These are phyloP conservation scores for Xylaria sp. DNA, from an alignment of 2,329 filamentous ascomycete species.

Conservation along the genomic window DNA sequence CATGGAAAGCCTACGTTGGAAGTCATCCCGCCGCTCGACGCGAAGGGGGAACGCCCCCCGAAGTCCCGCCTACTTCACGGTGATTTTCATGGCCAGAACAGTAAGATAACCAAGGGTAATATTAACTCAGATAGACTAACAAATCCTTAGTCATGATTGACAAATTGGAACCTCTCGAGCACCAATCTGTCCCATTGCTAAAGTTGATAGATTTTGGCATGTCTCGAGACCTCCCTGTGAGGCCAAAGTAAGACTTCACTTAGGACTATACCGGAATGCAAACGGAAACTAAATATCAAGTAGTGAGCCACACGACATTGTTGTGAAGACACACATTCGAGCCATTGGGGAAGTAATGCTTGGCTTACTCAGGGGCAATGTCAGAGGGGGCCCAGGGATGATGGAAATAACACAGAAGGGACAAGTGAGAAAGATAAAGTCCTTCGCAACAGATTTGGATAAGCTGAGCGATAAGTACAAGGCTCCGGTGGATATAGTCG, in stretches of 20 bases:
- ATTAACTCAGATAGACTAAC: not conserved
- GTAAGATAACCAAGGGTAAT: constrained; percentile 12
- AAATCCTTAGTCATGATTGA: constrained; percentile 31
- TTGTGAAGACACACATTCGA: constrained; percentile 22
- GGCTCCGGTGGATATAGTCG: not conserved
- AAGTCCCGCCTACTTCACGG: constrained; percentile 28
- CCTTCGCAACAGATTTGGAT: constrained; percentile 20
- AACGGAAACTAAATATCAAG: not conserved
- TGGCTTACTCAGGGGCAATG: constrained; percentile 26
- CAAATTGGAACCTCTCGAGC: constrained; percentile 25
- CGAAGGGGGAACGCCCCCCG: constrained; percentile 8
- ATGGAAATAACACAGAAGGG: constrained; percentile 25
- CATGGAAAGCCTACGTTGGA: constrained; percentile 5
- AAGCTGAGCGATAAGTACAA: constrained; percentile 9
- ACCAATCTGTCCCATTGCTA: constrained; percentile 24
- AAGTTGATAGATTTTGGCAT: constrained; percentile 34
- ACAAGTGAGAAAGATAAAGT: not conserved
- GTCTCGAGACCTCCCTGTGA: constrained; percentile 5
- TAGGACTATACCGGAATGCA: not conserved
- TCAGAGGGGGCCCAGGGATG: constrained; percentile 3
- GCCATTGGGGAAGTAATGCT: constrained; percentile 28
- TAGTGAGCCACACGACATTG: constrained; percentile 13
- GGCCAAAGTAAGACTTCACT: constrained; percentile 12
- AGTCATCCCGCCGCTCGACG: constrained; percentile 14
- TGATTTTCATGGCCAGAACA: constrained; percentile 30